A percentile compares a stretch with the other conserved stretches of the same genome.
Conservation (phyloP, 2,329 filamentous ascomycete genomes). For the Pyrenochaeta sp. region DNA sequence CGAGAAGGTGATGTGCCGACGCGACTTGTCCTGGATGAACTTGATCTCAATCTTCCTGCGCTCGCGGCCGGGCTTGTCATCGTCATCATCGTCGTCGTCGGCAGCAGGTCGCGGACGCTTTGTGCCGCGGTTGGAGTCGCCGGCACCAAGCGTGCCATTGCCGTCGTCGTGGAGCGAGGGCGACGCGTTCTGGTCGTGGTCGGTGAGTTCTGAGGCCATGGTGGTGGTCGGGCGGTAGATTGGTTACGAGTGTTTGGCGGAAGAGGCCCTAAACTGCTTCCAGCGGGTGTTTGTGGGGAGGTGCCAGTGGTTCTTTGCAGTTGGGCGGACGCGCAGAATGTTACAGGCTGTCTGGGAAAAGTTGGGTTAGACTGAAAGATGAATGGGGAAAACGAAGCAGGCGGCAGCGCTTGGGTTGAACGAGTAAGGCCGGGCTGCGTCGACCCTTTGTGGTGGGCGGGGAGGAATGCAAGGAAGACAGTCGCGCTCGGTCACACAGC, state of each 20-base stretch:
- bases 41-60: slow-evolving; percentile 99
- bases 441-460: slow-evolving; percentile 45
- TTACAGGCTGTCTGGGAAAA: slow-evolving; percentile 36
- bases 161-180: slow-evolving; percentile 61
- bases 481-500: slow-evolving; percentile 41
- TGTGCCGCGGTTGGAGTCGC: slow-evolving; percentile 76
- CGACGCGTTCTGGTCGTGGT: slow-evolving; percentile 61
- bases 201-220: slow-evolving; percentile 59
- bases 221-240: slow-evolving; percentile 34
- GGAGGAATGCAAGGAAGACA: slow-evolving; percentile 49
- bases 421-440: slow-evolving; percentile 45
- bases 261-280: slow-evolving; percentile 51
- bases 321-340: slow-evolving; percentile 40
- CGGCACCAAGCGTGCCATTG: slow-evolving; percentile 60
- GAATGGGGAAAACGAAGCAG: slow-evolving; percentile 47
- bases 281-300: slow-evolving; percentile 45
- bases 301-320: slow-evolving; percentile 19
- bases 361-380: slow-evolving; percentile 46
- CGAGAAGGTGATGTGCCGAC: slow-evolving; percentile 98
- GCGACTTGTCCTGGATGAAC: slow-evolving; percentile 99
- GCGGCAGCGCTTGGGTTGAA: slow-evolving; percentile 44
- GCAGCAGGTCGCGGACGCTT: slow-evolving; percentile 84
- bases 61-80: slow-evolving; percentile 97
- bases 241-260: slow-evolving; percentile 48
- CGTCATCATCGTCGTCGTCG: slow-evolving; percentile 96